Evolutionary conservation across 768 basidiomycete genomes (phyloP).

Genomic region (Pleurotus ostreatus): DNA sequence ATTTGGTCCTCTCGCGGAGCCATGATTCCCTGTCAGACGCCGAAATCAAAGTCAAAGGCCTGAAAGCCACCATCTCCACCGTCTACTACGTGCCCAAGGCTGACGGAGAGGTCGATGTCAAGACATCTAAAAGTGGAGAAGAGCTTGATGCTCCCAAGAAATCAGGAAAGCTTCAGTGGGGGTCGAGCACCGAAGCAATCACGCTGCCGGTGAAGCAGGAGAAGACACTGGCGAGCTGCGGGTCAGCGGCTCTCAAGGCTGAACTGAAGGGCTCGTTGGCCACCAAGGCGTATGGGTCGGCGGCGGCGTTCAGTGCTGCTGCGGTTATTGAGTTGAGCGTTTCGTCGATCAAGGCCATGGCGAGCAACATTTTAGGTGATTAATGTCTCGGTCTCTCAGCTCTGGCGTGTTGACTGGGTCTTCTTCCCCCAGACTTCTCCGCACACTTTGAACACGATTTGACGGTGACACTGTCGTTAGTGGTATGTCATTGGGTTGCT

Average conservation of each 20-base stretch:
- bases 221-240: neutral
- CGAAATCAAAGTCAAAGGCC: neutral
- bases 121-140: neutral
- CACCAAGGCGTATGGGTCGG: neutral
- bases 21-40: too few species aligned
- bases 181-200: neutral
- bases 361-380: neutral
- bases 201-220: neutral
- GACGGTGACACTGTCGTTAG: neutral
- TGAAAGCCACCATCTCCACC: neutral
- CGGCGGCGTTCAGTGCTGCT: neutral
- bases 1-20: neutral
- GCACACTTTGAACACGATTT: neutral
- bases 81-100: neutral
- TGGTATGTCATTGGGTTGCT: neutral
- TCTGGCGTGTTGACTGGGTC: neutral
- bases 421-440: neutral
- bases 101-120: neutral
- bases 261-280: neutral
- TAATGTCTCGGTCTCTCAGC: neutral
- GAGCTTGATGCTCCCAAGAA: neutral
- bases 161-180: neutral
- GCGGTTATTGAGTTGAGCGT: neutral
- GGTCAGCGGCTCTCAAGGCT: neutral
- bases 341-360: neutral